Percentiles rank a stretch among this genome's conserved stretches.
Evolutionary conservation across 371 early-diverging fungal species (phyloP).

Genomic region (Lichtheimia hyalospora): DNA sequence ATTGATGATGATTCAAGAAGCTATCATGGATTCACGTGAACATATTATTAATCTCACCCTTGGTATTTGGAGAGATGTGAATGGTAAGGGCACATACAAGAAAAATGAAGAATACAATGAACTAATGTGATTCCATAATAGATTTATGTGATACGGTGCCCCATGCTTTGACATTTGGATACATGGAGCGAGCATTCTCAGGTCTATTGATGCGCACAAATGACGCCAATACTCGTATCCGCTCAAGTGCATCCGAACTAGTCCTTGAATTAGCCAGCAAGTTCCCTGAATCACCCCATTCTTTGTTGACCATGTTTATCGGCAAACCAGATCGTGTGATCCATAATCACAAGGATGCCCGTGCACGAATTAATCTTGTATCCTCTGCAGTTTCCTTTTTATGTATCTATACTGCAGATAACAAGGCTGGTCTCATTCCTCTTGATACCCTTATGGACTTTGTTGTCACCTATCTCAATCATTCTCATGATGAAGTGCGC

Average conservation of each 20-base stretch:
- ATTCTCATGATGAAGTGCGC: slow-evolving; percentile 68
- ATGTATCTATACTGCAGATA: slow-evolving; percentile 4
- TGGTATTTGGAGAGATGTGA: slow-evolving; percentile 56
- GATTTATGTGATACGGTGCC: slow-evolving; percentile 30
- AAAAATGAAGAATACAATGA: no score
- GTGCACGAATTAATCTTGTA: slow-evolving; percentile 53
- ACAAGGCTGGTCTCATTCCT: slow-evolving; percentile 7
- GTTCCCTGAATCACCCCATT: slow-evolving; percentile 47
- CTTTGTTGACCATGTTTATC: slow-evolving; percentile 54
- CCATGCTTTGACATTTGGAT: slow-evolving; percentile 28
- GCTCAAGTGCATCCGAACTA: slow-evolving; percentile 47
- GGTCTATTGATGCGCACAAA: slow-evolving; percentile 57
- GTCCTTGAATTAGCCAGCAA: slow-evolving; percentile 54
- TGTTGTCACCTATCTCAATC: slow-evolving; percentile 59
- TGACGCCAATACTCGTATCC: slow-evolving; percentile 64
- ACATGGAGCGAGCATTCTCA: slow-evolving; percentile 54
- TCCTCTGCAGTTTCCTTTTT: slow-evolving; percentile 49
- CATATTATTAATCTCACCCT: slow-evolving; percentile 49
- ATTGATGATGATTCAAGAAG: slow-evolving; percentile 59
- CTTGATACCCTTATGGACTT: slow-evolving; percentile 59
- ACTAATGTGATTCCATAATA: slow-evolving; percentile 3
- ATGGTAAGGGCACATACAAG: slow-evolving; percentile 36
- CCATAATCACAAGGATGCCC: slow-evolving; percentile 37
- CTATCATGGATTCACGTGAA: slow-evolving; percentile 68
- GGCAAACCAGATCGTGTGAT: slow-evolving; percentile 37